Percentiles rank a stretch among this genome's conserved stretches.
These are phyloP conservation scores for Boechera retrofracta DNA, from an alignment of 345 rosid species.

Conservation along the genomic window DNA sequence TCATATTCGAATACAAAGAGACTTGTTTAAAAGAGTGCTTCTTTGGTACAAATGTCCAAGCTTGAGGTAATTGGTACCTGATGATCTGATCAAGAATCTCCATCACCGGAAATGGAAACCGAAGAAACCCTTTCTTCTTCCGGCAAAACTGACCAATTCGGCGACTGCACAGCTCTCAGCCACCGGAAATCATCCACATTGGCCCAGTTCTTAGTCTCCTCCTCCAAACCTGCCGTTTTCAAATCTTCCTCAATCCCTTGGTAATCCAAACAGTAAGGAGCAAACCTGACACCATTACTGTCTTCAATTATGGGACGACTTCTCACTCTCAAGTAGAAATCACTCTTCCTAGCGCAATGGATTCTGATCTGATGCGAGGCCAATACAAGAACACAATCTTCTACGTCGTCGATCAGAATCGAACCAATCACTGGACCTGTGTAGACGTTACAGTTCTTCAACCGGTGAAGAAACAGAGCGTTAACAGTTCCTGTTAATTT, in stretches of 20 bases:
- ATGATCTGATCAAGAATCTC: constrained; percentile 23
- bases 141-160: constrained; percentile 80
- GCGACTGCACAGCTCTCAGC: constrained; percentile 80
- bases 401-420: constrained; percentile 75
- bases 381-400: constrained; percentile 64
- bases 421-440: constrained; percentile 82
- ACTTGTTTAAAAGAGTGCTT: not conserved
- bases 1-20: constrained; percentile 4
- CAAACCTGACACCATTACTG: constrained; percentile 64
- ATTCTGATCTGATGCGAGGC: constrained; percentile 92
- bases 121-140: constrained; percentile 56
- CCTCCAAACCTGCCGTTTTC: constrained; percentile 59
- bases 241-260: constrained; percentile 74
- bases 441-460: constrained; percentile 62
- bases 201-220: constrained; percentile 72
- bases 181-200: constrained; percentile 93
- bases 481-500: constrained; percentile 56
- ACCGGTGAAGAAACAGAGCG: constrained; percentile 62
- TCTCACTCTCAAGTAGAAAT: constrained; percentile 83
- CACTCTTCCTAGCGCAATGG: constrained; percentile 63
- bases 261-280: constrained; percentile 76
- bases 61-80: constrained; percentile 11
- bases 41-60: not conserved
- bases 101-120: constrained; percentile 43
- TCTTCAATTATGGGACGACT: constrained; percentile 93